Conservation (phyloP, 352 stramenopile genomes). For the Phytophthora megakarya region DNA sequence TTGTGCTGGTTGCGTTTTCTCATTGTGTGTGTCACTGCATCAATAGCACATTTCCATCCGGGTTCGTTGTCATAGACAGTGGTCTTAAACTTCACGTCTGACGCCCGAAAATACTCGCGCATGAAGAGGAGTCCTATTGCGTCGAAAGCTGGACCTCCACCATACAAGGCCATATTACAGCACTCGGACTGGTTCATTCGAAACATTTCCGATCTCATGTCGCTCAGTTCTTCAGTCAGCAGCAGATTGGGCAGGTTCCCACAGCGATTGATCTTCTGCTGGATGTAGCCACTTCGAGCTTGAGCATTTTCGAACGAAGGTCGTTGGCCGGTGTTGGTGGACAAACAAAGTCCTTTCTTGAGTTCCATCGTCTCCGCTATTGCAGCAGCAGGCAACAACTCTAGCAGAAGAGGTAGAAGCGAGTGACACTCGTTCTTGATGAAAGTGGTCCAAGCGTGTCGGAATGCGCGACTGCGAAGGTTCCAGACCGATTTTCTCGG, state of each 20-base stretch:
- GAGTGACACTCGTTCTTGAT: conserved; percentile 42
- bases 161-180: conserved; percentile 64
- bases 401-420: conserved; percentile 47
- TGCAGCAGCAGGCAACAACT: conserved; percentile 35
- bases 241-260: conserved; percentile 67
- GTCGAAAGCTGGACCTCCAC: conserved; percentile 66
- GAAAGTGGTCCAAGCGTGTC: conserved; percentile 61
- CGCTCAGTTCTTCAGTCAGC: conserved; percentile 52
- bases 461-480: conserved; percentile 53
- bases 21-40: conserved; percentile 39
- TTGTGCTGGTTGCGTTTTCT: conserved; percentile 25
- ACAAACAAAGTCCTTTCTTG: conserved; percentile 60
- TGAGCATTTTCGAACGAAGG: conserved; percentile 65
- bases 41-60: conserved; percentile 54
- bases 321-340: conserved; percentile 67
- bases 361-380: conserved; percentile 54
- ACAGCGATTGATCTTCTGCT: conserved; percentile 74
- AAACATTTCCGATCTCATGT: conserved; percentile 63
- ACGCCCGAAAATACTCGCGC: conserved; percentile 54
- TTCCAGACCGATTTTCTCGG: conserved; percentile 61
- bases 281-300: conserved; percentile 67
- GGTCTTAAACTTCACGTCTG: conserved; percentile 48
- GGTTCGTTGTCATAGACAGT: conserved; percentile 79
- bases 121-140: conserved; percentile 59
- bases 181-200: conserved; percentile 24